Evolutionary conservation across 1,284 basidiomycete species (phyloP).

Genomic region (Leccinum subrobustum): DNA sequence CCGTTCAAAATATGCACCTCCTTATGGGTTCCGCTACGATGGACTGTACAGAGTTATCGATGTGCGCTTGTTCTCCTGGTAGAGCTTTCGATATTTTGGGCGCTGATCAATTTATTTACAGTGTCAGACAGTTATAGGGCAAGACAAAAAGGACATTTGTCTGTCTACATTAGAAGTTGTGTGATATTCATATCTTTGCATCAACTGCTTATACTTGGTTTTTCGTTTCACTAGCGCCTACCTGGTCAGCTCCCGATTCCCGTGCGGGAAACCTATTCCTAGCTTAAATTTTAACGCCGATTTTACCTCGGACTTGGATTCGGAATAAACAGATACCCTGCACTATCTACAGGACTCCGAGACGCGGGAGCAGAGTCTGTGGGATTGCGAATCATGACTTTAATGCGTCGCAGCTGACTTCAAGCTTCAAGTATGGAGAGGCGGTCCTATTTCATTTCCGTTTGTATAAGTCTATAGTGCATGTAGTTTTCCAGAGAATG

Average conservation of each 20-base stretch:
- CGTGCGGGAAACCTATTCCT: not conserved
- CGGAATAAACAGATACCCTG: not conserved
- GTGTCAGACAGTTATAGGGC: not conserved
- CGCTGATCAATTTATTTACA: not conserved
- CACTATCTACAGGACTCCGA: not conserved
- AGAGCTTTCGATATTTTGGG: not conserved
- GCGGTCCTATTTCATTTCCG: not conserved
- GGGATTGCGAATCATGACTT: not conserved
- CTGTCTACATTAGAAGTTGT: not conserved
- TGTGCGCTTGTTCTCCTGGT: not conserved
- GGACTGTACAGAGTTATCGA: not conserved
- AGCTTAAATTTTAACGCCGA: not conserved
- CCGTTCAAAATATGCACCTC: not conserved
- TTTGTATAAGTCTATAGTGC: not conserved
- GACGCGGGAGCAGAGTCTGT: not conserved
- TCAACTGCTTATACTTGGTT: not conserved
- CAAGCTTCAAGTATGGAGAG: not conserved
- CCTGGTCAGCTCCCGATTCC: not conserved
- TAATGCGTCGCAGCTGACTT: not conserved
- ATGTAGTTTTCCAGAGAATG: not conserved
- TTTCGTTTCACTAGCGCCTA: not conserved
- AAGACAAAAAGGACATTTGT: not conserved
- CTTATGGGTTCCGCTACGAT: not conserved
- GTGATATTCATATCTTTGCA: not conserved
- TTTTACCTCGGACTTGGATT: not conserved